Conservation (phyloP, 2,329 filamentous ascomycete genomes). For the Cladosporium cucumerinum region DNA sequence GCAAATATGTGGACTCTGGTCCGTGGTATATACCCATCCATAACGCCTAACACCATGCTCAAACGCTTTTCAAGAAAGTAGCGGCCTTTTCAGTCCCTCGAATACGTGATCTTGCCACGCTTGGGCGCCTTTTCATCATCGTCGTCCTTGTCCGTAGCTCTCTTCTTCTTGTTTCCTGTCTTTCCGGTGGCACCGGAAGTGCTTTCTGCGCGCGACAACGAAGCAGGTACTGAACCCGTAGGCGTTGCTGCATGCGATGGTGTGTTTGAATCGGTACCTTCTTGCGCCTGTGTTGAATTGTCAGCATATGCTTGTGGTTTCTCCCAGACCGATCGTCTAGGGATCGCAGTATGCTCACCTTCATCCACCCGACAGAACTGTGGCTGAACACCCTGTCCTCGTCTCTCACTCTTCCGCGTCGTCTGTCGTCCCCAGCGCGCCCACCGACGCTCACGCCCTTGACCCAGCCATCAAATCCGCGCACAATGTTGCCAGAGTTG, state of each 20-base stretch:
- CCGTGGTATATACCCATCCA: constrained; percentile 9
- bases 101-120: constrained; percentile 51
- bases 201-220: constrained; percentile 40
- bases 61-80: constrained; percentile 13
- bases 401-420: constrained; percentile 61
- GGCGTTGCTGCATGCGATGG: constrained; percentile 49
- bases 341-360: constrained; percentile 22
- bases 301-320: background rate
- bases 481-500: constrained; percentile 87
- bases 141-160: constrained; percentile 43
- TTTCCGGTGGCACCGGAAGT: constrained; percentile 36
- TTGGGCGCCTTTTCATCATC: constrained; percentile 45
- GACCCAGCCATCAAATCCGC: constrained; percentile 97
- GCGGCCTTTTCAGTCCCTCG: constrained; percentile 39
- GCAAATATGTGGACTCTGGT: background rate
- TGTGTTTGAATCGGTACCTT: constrained; percentile 35
- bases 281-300: constrained; percentile 25
- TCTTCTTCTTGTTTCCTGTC: constrained; percentile 46
- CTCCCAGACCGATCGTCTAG: background rate
- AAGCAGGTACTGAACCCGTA: constrained; percentile 45
- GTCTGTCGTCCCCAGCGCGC: constrained; percentile 56
- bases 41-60: constrained; percentile 16
- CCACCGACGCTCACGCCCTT: constrained; percentile 63
- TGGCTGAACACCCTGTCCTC: constrained; percentile 66
- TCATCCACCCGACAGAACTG: constrained; percentile 37